Percentiles rank a stretch among this genome's conserved stretches.
These are phyloP conservation scores for Penicillium italicum DNA, from an alignment of 2,329 filamentous ascomycete genomes.

Conservation along the genomic window DNA sequence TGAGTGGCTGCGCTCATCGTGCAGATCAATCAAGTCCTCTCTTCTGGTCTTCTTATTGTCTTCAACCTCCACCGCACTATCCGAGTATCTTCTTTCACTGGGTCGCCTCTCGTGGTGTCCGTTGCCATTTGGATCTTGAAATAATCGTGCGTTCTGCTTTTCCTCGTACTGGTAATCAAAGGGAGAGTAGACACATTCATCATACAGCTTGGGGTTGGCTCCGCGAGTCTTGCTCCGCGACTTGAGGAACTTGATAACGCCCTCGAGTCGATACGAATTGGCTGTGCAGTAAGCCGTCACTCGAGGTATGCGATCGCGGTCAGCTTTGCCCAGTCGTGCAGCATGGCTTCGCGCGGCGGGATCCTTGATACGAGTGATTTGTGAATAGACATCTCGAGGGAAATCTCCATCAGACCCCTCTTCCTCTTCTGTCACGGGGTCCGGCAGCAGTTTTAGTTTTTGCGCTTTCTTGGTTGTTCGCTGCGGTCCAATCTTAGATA, in stretches of 20 bases:
- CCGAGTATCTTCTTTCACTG: constrained; percentile 67
- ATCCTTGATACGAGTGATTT: constrained; percentile 97
- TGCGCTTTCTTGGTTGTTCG: constrained; percentile 92
- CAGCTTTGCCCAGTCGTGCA: constrained; percentile 86
- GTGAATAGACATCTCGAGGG: constrained; percentile 91
- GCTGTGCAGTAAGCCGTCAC: constrained; percentile 97
- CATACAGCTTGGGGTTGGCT: constrained; percentile 84
- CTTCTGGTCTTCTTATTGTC: constrained; percentile 54
- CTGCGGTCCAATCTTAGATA: constrained; percentile 83
- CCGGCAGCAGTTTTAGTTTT: constrained; percentile 94
- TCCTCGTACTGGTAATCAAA: constrained; percentile 69
- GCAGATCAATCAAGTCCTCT: constrained; percentile 63
- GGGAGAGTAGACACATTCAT: constrained; percentile 95
- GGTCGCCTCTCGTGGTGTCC: constrained; percentile 33
- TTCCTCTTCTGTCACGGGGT: constrained; percentile 78
- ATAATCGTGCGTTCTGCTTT: constrained; percentile 32
- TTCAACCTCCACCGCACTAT: constrained; percentile 63
- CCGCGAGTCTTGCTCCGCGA: constrained; percentile 72
- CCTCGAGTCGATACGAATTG: constrained; percentile 84
- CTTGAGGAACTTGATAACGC: constrained; percentile 86
- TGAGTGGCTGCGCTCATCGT: constrained; percentile 40
- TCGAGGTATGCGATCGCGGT: constrained; percentile 77
- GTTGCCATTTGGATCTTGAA: constrained; percentile 28
- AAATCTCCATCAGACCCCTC: constrained; percentile 81
- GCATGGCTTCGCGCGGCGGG: constrained; percentile 89